Evolutionary conservation across 2,329 filamentous ascomycete species (phyloP), one percentile per base, ranked within the genome.

Genomic region (Alternaria angustiovoidea): DNA sequence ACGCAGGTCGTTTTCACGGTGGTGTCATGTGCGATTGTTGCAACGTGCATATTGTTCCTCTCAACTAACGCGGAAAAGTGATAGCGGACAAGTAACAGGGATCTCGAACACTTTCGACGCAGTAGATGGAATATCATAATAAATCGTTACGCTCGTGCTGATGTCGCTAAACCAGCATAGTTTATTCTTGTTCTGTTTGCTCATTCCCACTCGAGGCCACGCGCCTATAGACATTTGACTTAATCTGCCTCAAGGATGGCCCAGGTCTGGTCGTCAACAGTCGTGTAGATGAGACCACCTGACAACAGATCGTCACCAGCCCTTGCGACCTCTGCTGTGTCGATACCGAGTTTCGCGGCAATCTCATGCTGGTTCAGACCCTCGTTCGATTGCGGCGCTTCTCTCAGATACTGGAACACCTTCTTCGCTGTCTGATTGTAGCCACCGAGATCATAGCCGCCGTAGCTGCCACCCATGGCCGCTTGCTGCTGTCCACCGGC

Each of bases 201-300:
- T 38, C 38, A 16, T 8, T 7, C 7, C 28, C 14, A 38, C 20
- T 12, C 18, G 28, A 28, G 34, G 18, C 12, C 14, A 24, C 14
- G 20, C 36, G 20, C 32, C 7, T 14, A 20, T 22, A 36, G 16
- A 52, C 28, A 20, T n/a, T 5, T 22, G 26, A 2, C 47, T 57
- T 67, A 77, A 59, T 77, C 72, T 36, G 69, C 87, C 60, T 96
- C 92, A 62, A 97, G 82, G 64, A 96, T 83, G 43, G 93, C 92
- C 90, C 92, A 98, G 1, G 94, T 98, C 79, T 92, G 86, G 73
- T 98, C 94, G 79, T 98, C 93, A 57, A 96, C 86, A 9, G 96
- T 99, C 28, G 93, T 92, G 81, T 93, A 99, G 66, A 97, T 92
- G 69, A 92, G 75, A 30, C 93, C 92, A 56, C 87, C 81, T 2